Percentiles rank a stretch among this genome's conserved stretches.
These are phyloP conservation scores for Capsella rubella DNA, from an alignment of 441 rosid genomes.

Conservation along the genomic window DNA sequence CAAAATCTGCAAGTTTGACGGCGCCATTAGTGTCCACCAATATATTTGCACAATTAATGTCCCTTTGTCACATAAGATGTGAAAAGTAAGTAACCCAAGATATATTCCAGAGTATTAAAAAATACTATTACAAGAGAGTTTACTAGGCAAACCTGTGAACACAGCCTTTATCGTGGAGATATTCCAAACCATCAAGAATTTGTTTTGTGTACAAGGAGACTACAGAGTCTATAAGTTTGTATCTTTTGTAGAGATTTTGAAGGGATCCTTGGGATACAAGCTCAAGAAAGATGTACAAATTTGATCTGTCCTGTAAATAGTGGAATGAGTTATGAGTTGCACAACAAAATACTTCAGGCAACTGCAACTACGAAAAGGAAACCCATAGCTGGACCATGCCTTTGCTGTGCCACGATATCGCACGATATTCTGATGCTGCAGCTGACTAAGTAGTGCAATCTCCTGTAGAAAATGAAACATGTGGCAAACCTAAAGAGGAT, in stretches of 20 bases:
- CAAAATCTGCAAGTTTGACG: slow-evolving; percentile 95
- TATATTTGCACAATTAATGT: slow-evolving; percentile 92
- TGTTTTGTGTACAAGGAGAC: slow-evolving; percentile 86
- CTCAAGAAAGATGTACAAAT: slow-evolving; percentile 87
- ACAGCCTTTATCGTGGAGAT: slow-evolving; percentile 79
- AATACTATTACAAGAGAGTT: slow-evolving; percentile 20
- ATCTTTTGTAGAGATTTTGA: slow-evolving; percentile 60
- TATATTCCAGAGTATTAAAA: not conserved
- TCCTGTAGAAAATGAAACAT: slow-evolving; percentile 59
- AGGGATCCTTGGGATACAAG: slow-evolving; percentile 88
- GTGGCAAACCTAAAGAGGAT: slow-evolving; percentile 20
- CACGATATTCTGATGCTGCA: slow-evolving; percentile 91
- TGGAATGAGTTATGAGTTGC: not conserved
- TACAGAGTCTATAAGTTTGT: slow-evolving; percentile 70
- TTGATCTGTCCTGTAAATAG: slow-evolving; percentile 74
- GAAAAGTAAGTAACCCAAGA: slow-evolving; percentile 16
- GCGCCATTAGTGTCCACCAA: slow-evolving; percentile 79
- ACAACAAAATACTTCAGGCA: not conserved
- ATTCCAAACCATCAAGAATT: slow-evolving; percentile 79
- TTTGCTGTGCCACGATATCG: slow-evolving; percentile 83
- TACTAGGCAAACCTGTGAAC: slow-evolving; percentile 73
- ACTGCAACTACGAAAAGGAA: slow-evolving; percentile 20
- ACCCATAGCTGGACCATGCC: slow-evolving; percentile 53
- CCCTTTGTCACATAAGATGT: slow-evolving; percentile 56
- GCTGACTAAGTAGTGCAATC: slow-evolving; percentile 82